Percentiles rank a stretch among this genome's conserved stretches.
Evolutionary conservation across 1,284 basidiomycete genomes (phyloP).

Genomic region (Prillingera fragicola): DNA sequence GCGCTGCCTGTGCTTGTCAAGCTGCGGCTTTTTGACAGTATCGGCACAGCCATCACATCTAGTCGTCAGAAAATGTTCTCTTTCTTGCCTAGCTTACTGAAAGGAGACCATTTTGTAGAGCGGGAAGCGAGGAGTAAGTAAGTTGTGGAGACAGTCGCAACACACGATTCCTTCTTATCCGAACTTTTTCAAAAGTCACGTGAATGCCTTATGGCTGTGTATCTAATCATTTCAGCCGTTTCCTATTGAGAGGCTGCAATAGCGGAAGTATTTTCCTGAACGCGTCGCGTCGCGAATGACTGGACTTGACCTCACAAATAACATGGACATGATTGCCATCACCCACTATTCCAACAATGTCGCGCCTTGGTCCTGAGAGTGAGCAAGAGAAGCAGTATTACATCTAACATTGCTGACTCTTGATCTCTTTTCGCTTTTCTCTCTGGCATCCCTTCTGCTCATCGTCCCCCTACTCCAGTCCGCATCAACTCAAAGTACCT

Average conservation of each 20-base stretch:
- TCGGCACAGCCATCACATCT: constrained; percentile 66
- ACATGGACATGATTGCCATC: too few species aligned
- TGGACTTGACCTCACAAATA: too few species aligned
- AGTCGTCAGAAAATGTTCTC: constrained; percentile 2
- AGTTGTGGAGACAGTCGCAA: constrained; percentile 1
- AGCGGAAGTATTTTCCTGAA: neutral
- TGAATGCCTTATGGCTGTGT: neutral
- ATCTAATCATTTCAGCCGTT: neutral
- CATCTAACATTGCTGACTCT: neutral
- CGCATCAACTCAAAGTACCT: constrained; percentile 40
- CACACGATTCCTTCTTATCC: neutral
- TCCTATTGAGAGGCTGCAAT: neutral
- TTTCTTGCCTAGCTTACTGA: constrained; percentile 49
- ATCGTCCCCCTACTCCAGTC: constrained; percentile 21
- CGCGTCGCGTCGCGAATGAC: too few species aligned
- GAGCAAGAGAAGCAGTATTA: constrained; percentile 9
- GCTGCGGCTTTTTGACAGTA: constrained; percentile 84
- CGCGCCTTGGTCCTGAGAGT: constrained; percentile 41
- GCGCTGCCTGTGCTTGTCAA: constrained; percentile 50
- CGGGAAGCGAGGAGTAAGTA: too few species aligned
- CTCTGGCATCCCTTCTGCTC: neutral
- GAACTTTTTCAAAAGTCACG: constrained; percentile 8
- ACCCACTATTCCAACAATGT: constrained; percentile 32
- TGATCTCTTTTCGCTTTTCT: neutral
- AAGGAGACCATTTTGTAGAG: constrained; percentile 57